Base-by-base conservation (phyloP, 116 monocot genomes). In the Trichopus zeylanicus region DNA sequence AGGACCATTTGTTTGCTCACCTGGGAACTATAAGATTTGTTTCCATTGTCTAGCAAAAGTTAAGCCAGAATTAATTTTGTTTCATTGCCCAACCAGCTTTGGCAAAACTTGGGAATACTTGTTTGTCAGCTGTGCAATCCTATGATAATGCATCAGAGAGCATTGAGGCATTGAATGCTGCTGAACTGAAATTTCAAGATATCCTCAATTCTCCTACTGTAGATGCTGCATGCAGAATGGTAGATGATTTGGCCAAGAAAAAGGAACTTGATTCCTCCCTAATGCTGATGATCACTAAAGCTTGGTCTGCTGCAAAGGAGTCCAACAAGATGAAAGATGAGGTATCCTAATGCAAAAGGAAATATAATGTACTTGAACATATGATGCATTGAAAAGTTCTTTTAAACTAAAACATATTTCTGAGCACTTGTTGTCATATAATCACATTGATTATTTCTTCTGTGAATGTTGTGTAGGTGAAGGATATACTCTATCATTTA, bases 251-350 rank as follows among this genome's bases (percentile, higher is more conserved):
- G 35, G 91, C 97, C 26, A 73, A 82, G 79, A 98, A 87, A 64
- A 91, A 87, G 29, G 71, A 98, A 73, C 84, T 98, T 51, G 87
- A 91, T 60, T 91, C 87, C 66, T 74, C 91, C 53, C 53, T 97
- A 61, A 84, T 91, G 84, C 75, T 87, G 67, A 82, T 91, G 87
- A 73, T 83, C 29, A 87, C 83, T 28, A 98, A 91, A 82, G 97
- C 97, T 51, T 98, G 85, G 84, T 91, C 97, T 27, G 72, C 81
- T 60, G 82, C 84, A 53, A 98, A 98, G 71, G 97, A 91, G 37
- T 76, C 85, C 65, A 85, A 76, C 70, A 74, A 91, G 77, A 75
- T 75, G 77, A 91, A 88, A 72, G 81, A 84, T 20, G 97, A 98
- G 85, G 97, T 98, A 73, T 48, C 24, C 13, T 22, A 59, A 21